These are phyloP conservation scores for Scheffersomyces illinoinensis DNA, from an alignment of 1,139 yeast species.

Conservation along the genomic window DNA sequence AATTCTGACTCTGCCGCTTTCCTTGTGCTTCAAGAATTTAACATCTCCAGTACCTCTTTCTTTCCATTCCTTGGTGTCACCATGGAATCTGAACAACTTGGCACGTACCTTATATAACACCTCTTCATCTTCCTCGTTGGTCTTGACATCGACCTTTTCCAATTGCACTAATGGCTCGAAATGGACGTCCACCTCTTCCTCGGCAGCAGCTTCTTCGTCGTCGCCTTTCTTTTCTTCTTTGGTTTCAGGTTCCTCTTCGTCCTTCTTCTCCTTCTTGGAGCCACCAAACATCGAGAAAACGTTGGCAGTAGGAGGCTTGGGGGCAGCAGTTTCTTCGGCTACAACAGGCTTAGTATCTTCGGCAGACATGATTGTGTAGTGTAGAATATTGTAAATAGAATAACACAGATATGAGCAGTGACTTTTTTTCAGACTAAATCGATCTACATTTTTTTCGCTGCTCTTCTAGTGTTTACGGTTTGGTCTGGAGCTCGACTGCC, in stretches of 20 bases:
- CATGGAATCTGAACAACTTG: slow-evolving; percentile 87
- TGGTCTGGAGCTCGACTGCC: neutral
- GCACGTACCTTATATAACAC: slow-evolving; percentile 88
- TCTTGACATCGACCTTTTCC: slow-evolving; percentile 94
- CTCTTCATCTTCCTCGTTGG: slow-evolving; percentile 95
- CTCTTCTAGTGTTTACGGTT: neutral
- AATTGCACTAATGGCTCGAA: slow-evolving; percentile 95
- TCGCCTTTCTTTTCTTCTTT: slow-evolving; percentile 30
- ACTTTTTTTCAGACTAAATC: slow-evolving; percentile 1
- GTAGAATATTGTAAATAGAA: neutral
- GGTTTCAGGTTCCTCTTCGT: slow-evolving; percentile 35
- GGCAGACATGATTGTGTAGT: slow-evolving; percentile 29
- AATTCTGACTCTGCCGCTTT: slow-evolving; percentile 76
- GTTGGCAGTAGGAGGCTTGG: slow-evolving; percentile 67
- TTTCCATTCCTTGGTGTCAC: slow-evolving; percentile 91
- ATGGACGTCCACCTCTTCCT: slow-evolving; percentile 92
- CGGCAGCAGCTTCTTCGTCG: slow-evolving; percentile 66
- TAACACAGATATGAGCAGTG: neutral
- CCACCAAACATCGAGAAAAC: slow-evolving; percentile 94
- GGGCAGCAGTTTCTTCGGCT: slow-evolving; percentile 23
- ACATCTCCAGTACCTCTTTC: slow-evolving; percentile 99
- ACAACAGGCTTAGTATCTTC: slow-evolving; percentile 36
- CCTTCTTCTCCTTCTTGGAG: slow-evolving; percentile 63
- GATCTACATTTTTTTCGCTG: neutral
- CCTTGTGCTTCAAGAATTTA: slow-evolving; percentile 88